Percentiles rank a stretch among this genome's conserved stretches.
These are phyloP conservation scores for Clarireedia sp. DNA, from an alignment of 2,329 filamentous ascomycete species.

Conservation along the genomic window DNA sequence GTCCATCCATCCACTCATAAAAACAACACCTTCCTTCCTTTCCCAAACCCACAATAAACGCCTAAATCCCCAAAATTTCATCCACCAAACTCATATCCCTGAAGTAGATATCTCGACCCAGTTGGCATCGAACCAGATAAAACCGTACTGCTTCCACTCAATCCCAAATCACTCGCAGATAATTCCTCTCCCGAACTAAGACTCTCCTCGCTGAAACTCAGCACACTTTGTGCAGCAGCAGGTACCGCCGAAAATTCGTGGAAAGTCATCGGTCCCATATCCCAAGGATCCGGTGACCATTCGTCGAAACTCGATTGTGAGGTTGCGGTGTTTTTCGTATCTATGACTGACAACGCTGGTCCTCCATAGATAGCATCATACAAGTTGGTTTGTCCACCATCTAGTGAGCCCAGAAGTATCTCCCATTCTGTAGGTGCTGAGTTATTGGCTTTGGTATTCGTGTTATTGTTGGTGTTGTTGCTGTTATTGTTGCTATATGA, in stretches of 20 bases:
- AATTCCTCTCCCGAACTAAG: slow-evolving; percentile 43
- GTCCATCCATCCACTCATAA: neutral
- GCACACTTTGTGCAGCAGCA: slow-evolving; percentile 42
- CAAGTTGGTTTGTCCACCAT: slow-evolving; percentile 73
- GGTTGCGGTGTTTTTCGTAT: slow-evolving; percentile 8
- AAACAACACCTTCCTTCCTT: neutral
- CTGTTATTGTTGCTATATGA: neutral
- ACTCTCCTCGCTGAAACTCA: slow-evolving; percentile 54
- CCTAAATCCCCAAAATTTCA: neutral
- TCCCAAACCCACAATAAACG: neutral
- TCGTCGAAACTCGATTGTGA: slow-evolving; percentile 26
- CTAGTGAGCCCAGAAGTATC: slow-evolving; percentile 68
- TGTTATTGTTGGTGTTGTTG: slow-evolving; percentile 16
- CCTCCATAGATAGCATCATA: slow-evolving; percentile 77
- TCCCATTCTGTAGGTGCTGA: slow-evolving; percentile 72
- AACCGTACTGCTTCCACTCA: neutral
- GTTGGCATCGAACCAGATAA: neutral
- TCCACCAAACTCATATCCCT: neutral
- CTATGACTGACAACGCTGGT: slow-evolving; percentile 32
- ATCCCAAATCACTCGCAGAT: slow-evolving; percentile 21
- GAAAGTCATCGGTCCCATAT: slow-evolving; percentile 32
- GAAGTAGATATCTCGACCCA: neutral
- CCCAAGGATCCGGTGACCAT: slow-evolving; percentile 52
- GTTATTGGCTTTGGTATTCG: slow-evolving; percentile 34
- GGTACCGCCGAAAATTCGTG: slow-evolving; percentile 29